Base-by-base conservation (phyloP, 176 grass and related monocot species). In the Carex littledalei region DNA sequence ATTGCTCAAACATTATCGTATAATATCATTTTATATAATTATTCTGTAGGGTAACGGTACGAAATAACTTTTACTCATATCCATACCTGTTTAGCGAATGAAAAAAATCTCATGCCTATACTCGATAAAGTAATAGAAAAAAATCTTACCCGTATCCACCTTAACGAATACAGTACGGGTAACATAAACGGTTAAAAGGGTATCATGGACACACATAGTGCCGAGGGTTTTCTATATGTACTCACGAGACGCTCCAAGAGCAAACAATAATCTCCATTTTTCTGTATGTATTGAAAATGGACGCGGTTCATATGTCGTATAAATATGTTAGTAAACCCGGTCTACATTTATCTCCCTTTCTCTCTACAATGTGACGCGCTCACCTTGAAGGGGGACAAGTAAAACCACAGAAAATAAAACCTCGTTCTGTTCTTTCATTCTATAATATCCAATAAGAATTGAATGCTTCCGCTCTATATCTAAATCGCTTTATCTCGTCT, bases 341-440 rank as follows among this genome's bases (percentile, higher is more conserved):
- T 21, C 20, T 24, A 24, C 59, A 62, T 35, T 43, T 47, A 34
- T 72, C 24, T 43, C 18, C 4, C 35, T 37, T 3, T 73, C 31
- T 35, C 8, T 39, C 72, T 12, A 6, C 47, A 14, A 76, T 75
- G 37, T 14, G 47, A 47, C 35, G 71, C 39, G 71, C 43, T 53
- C 21, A 18, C 41, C 49, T 41, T 50, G 72, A 72, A 43, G 67
- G 17, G 26, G 37, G 17, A 39, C 67, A 47, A 77, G 72, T 47
- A 77, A 54, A 77, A 50, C 72, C 72, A 77, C 72, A 53, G 39
- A 77, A 77, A 77, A 77, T 72, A 72, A 72, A 34, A 34, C 67
- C 67, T 43, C 67, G 67, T 39, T 43, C 17, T 16, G 17, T 39
- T 72, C 29, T 39, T 72, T 31, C 15, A 14, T 29, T 22, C 24